phyloP scores from a whole-genome alignment of 768 basidiomycete species.

The Suillus subalutaceus region DNA sequence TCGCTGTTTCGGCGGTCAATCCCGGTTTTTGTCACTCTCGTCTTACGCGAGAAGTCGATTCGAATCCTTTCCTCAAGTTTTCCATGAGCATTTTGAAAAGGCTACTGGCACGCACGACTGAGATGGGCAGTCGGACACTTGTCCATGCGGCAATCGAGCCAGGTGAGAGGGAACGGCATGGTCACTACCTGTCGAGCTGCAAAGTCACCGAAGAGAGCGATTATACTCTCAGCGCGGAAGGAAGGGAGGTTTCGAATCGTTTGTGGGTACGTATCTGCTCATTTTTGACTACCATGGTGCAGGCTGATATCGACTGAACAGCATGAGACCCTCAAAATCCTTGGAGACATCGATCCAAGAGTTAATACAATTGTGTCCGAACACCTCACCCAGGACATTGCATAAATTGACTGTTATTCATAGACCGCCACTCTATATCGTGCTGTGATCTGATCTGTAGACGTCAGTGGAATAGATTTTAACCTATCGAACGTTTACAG shows the following conservation, averaged over 20 bases:
- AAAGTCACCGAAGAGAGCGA: slow-evolving; percentile 33
- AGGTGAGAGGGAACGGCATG: slow-evolving; percentile 29
- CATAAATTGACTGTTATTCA: background rate
- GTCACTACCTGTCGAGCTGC: slow-evolving; percentile 33
- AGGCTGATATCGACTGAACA: slow-evolving; percentile 9
- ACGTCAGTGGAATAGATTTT: background rate
- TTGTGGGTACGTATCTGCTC: slow-evolving; percentile 35
- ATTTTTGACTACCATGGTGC: background rate
- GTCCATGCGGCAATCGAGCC: slow-evolving; percentile 35
- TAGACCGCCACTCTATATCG: background rate
- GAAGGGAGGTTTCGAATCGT: slow-evolving; percentile 29
- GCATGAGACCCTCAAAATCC: slow-evolving; percentile 31
- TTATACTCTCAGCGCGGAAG: slow-evolving; percentile 30
- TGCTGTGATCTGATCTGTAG: background rate
- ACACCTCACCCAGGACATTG: slow-evolving; percentile 16
- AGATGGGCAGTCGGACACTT: slow-evolving; percentile 40
- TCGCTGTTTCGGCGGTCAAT: slow-evolving; percentile 35
- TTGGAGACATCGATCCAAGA: slow-evolving; percentile 31
- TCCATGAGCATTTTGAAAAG: slow-evolving; percentile 16
- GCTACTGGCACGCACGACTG: slow-evolving; percentile 34
- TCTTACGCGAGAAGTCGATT: slow-evolving; percentile 26
- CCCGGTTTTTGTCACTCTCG: slow-evolving; percentile 41
- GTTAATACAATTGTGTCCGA: slow-evolving; percentile 30
- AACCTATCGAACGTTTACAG: background rate
- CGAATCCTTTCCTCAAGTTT: slow-evolving; percentile 6